A percentile compares a stretch with the other conserved stretches of the same genome.
Evolutionary conservation across 1,139 yeast genomes (phyloP).

Genomic region (Kodamaea ohmeri): DNA sequence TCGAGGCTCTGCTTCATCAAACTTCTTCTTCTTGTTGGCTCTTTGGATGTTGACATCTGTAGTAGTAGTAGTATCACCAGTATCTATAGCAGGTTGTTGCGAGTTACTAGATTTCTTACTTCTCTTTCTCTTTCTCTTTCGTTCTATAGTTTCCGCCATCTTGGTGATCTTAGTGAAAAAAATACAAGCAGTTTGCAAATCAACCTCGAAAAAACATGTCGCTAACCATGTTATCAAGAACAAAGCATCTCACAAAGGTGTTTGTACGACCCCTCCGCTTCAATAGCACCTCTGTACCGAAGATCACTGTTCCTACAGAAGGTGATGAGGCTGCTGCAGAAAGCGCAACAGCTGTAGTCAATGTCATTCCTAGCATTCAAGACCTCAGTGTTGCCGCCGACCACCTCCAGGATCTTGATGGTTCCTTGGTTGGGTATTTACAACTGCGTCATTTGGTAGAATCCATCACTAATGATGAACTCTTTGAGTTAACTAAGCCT

Average conservation of each 20-base stretch:
- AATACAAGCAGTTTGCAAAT: background rate
- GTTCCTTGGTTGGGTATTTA: conserved; percentile 44
- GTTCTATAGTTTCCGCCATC: conserved; percentile 1
- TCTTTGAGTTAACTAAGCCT: conserved; percentile 37
- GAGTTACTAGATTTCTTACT: conserved; percentile 10
- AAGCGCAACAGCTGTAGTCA: conserved; percentile 15
- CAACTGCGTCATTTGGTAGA: conserved; percentile 49
- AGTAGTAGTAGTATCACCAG: conserved; percentile 8
- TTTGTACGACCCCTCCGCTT: conserved; percentile 3
- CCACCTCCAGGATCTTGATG: conserved; percentile 29
- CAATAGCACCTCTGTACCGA: conserved; percentile 4
- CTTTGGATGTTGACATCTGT: conserved; percentile 12
- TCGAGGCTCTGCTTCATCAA: conserved; percentile 20
- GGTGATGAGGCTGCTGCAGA: conserved; percentile 7
- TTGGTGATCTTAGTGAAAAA: background rate
- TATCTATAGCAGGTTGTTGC: background rate
- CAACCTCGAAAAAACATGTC: background rate
- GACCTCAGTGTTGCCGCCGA: conserved; percentile 26
- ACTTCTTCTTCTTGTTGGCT: conserved; percentile 31
- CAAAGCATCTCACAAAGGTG: background rate
- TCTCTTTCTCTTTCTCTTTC: conserved; percentile 22
- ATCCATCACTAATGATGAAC: conserved; percentile 45
- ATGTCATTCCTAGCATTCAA: conserved; percentile 39
- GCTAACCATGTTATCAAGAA: background rate
- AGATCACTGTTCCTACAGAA: conserved; percentile 6